Evolutionary conservation across 129 eudicot genomes (phyloP), one percentile per base, ranked within the genome.

Genomic region (Flaveria ramosissima): DNA sequence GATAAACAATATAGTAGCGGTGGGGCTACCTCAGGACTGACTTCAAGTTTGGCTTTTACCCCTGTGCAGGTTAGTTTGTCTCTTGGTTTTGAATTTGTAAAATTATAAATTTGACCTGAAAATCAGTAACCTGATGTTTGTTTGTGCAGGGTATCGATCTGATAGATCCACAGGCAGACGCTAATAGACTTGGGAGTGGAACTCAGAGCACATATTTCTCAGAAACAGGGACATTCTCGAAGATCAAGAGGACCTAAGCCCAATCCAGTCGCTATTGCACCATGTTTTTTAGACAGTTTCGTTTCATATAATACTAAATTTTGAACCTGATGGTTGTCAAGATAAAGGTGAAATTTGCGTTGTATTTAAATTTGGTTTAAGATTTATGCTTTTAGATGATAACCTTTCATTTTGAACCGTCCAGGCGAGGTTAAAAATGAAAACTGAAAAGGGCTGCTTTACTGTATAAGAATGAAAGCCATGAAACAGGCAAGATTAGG

Each of bases 131-230:
- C 9, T 0, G 10, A 62, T 72, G 66, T 71, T 9, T 15, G 20
- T 20, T 72, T 80, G 57, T 69, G 62, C 88, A 91, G 97, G 98
- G 98, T 30, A 91, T 94, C 27, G 97, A 94, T 84, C 90, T 94
- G 13, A 76, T 92, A 72, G 91, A 94, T 79, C 99, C 97, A 43
- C 97, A 91, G 85, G 99, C 99, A 47, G 88, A 72, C 72, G 92
- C 90, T 5, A 88, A 91, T 84, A 92, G 89, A 78, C 88, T 95
- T 47, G 97, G 88, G 12, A 82, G 96, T 80, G 99, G 99, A 70
- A 95, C 89, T 45, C 98, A 94, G 53, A 95, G 99, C 73, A 91
- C 99, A 3, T 94, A 94, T 42, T 95, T 95, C 72, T 95, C 99
- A 19, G 99, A 95, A 79, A 89, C 92, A 23, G 99, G 99, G 52